These are phyloP conservation scores for Geosmithia flava DNA, from an alignment of 2,329 filamentous ascomycete genomes.

Conservation along the genomic window DNA sequence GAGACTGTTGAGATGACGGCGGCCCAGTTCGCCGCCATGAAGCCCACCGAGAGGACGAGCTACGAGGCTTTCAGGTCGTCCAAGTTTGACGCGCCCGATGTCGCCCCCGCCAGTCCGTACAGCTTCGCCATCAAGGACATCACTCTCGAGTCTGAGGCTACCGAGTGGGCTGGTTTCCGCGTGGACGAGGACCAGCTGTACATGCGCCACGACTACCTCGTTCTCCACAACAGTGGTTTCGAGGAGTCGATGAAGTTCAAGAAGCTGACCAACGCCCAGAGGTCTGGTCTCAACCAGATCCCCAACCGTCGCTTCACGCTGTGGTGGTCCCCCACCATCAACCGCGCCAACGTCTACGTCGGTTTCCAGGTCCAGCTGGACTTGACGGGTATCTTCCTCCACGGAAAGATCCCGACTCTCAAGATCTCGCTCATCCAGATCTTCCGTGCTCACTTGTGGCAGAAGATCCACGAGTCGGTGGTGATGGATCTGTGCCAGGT, in stretches of 20 bases:
- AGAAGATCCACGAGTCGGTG: conserved; percentile 97
- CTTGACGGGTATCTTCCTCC: conserved; percentile 95
- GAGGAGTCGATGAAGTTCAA: conserved; percentile 85
- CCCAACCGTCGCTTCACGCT: conserved; percentile 96
- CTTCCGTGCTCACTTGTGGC: conserved; percentile 98
- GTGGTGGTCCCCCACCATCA: conserved; percentile 94
- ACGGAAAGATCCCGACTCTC: conserved; percentile 95
- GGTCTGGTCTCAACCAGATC: conserved; percentile 95
- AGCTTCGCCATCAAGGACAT: conserved; percentile 26
- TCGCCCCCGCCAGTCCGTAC: conserved; percentile 14
- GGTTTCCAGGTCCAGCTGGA: conserved; percentile 99
- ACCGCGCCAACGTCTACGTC: conserved; percentile 93
- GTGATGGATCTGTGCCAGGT: conserved; percentile 99
- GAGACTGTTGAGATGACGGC: conserved; percentile 34
- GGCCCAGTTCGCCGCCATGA: conserved; percentile 26
- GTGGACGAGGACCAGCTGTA: conserved; percentile 38
- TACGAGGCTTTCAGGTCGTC: conserved; percentile 20
- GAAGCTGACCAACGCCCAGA: conserved; percentile 93
- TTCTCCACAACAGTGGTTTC: conserved; percentile 39
- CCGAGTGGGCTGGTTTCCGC: conserved; percentile 36
- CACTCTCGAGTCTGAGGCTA: conserved; percentile 24
- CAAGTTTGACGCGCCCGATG: conserved; percentile 5
- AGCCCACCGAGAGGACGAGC: conserved; percentile 18
- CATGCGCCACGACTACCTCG: conserved; percentile 32
- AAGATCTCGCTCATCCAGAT: conserved; percentile 99